Evolutionary conservation across 345 rosid species (phyloP).

Genomic region (Raphanus sativus): DNA sequence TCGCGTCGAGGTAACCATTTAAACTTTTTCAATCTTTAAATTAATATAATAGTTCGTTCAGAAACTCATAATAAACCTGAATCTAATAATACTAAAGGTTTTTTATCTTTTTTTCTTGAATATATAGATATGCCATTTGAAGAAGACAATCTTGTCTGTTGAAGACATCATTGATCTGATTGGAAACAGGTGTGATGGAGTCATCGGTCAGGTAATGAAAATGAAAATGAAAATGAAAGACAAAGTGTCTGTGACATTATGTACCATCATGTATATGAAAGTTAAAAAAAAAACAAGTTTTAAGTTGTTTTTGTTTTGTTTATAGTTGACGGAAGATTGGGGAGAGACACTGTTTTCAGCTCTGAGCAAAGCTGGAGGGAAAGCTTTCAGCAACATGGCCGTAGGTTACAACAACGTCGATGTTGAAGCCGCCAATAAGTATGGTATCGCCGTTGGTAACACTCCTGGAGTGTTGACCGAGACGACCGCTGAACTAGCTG

Average conservation of each 20-base stretch:
- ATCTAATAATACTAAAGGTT: too few species aligned
- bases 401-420: slow-evolving; percentile 98
- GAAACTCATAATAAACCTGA: too few species aligned
- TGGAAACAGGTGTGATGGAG: slow-evolving; percentile 90
- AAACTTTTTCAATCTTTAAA: background rate
- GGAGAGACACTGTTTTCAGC: slow-evolving; percentile 92
- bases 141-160: slow-evolving; percentile 91
- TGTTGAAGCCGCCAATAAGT: slow-evolving; percentile 90
- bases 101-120: too few species aligned
- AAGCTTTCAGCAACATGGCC: slow-evolving; percentile 96
- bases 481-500: slow-evolving; percentile 95
- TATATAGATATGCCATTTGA: slow-evolving; percentile 73
- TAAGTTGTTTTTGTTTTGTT: slow-evolving; percentile 7
- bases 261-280: background rate
- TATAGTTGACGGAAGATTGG: slow-evolving; percentile 92
- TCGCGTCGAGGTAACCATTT: slow-evolving; percentile 74
- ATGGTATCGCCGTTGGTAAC: slow-evolving; percentile 92
- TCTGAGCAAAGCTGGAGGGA: slow-evolving; percentile 88
- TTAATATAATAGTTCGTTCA: too few species aligned
- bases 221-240: slow-evolving; percentile 1
- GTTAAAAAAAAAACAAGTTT: background rate
- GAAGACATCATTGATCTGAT: slow-evolving; percentile 88
- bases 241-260: background rate
- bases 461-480: slow-evolving; percentile 98
- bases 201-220: slow-evolving; percentile 78